These are phyloP conservation scores for Miamiensis avidus DNA, from an alignment of 169 alveolate species.

Conservation along the genomic window DNA sequence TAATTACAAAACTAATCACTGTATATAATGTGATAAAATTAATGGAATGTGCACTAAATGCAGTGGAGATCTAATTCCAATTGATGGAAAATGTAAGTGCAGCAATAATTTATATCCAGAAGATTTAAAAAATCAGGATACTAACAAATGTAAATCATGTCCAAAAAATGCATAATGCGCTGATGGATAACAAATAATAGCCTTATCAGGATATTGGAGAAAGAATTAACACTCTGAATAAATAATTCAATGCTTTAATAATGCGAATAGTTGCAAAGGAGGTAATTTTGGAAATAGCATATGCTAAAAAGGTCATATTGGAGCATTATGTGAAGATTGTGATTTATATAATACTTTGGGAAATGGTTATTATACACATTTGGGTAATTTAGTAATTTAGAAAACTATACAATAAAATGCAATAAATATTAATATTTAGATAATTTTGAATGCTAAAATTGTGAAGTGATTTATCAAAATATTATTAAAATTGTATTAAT, in stretches of 20 bases:
- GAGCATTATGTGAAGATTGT: slow-evolving; percentile 7
- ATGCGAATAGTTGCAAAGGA: background rate
- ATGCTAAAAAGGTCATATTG: background rate
- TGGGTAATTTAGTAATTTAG: background rate
- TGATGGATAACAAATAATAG: background rate
- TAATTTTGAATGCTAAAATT: background rate
- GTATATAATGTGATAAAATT: too few species aligned
- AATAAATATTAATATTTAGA: background rate
- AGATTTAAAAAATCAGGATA: too few species aligned
- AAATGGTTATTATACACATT: background rate
- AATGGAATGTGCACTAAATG: too few species aligned
- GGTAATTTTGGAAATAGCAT: slow-evolving; percentile 1
- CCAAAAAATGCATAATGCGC: background rate
- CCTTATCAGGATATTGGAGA: slow-evolving; percentile 3
- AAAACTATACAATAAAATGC: background rate
- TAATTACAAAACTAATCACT: too few species aligned
- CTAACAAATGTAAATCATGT: background rate
- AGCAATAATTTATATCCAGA: too few species aligned
- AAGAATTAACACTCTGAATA: background rate
- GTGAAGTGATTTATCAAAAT: background rate
- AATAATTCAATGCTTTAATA: background rate
- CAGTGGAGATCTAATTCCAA: too few species aligned
- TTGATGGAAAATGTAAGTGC: too few species aligned
- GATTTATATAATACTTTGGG: background rate
- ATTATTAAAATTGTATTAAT: background rate